Evolutionary conservation across 371 early-diverging fungal genomes (phyloP), one percentile per base, ranked within the genome.

Genomic region (Dentiscutata heterogama): DNA sequence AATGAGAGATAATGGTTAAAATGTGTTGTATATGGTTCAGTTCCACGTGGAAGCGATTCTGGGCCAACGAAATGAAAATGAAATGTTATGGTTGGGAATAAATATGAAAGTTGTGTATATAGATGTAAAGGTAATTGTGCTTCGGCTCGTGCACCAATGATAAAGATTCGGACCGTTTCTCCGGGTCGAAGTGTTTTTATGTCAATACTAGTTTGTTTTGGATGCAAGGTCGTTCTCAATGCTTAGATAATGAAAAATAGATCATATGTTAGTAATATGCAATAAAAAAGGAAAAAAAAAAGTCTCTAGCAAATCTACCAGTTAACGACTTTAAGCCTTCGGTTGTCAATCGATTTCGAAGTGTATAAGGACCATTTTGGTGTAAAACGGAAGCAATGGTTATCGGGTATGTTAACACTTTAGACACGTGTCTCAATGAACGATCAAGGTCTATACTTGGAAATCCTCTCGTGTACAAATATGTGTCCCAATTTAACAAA

Each of bases 11-110:
- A 87, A 31, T 86, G 88, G 42, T 88, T 88, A 63, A 87, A 82
- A 14, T 86, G n/a, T 50, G 6, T 70, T 18, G n/a, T 46, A 50
- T 70, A 5, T 27, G 90, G 88, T 46, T 88, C 84, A 83, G 82
- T 84, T 25, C 46, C 53, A 53, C 83, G 83, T 3, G 94, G 88
- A 64, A 94, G 92, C 56, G 93, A 90, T 84, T 96, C 95, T 18
- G 96, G 96, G 11, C 96, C 96, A 60, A 96, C 87, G 95, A 86
- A 96, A 94, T 73, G 95, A 84, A 71, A 94, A 93, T 16, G 92
- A 90, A 35, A 96, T 16, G 94, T 91, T 20, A 93, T 92, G 39
- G 89, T 87, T 20, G 96, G 96, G 86, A 96, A 94, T 73, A 95
- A 84, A 71, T 95, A 93, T 16, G 92, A 90, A 35, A 96, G 85